Evolutionary conservation across 2,329 filamentous ascomycete genomes (phyloP).

Genomic region (Neoscytalidium dimidiatum): DNA sequence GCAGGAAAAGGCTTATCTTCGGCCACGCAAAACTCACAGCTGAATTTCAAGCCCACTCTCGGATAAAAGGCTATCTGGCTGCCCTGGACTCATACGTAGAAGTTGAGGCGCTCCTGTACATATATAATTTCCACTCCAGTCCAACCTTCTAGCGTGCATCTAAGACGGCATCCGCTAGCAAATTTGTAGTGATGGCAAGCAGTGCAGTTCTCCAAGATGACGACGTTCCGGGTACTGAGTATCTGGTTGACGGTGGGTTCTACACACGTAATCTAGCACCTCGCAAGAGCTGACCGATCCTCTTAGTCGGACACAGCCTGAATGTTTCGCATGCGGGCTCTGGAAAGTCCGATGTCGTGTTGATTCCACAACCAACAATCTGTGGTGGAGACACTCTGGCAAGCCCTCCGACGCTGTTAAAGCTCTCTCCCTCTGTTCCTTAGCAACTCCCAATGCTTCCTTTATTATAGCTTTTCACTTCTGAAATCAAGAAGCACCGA

Average conservation of each 20-base stretch:
- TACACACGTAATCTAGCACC: not conserved
- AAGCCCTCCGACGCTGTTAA: not conserved
- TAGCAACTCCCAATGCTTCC: no score
- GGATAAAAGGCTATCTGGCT: not conserved
- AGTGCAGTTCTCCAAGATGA: not conserved
- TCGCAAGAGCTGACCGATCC: not conserved
- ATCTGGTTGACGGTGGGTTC: slow-evolving; percentile 33
- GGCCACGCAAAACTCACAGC: not conserved
- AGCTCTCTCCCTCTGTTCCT: not conserved
- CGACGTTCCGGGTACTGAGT: slow-evolving; percentile 37
- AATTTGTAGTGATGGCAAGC: not conserved
- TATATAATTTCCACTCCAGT: no score
- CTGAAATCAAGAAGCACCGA: not conserved
- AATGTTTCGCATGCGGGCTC: slow-evolving; percentile 25
- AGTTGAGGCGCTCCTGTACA: no score
- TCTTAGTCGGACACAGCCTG: slow-evolving; percentile 12
- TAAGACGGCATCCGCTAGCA: not conserved
- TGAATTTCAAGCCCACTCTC: not conserved
- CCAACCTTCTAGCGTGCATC: no score
- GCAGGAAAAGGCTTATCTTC: not conserved
- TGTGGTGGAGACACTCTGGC: slow-evolving; percentile 34
- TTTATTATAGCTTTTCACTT: no score
- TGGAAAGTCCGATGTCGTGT: slow-evolving; percentile 31
- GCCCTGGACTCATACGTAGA: not conserved
- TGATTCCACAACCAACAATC: slow-evolving; percentile 34